These are phyloP conservation scores for Dothistroma pini DNA, from an alignment of 2,329 filamentous ascomycete species.

Conservation along the genomic window DNA sequence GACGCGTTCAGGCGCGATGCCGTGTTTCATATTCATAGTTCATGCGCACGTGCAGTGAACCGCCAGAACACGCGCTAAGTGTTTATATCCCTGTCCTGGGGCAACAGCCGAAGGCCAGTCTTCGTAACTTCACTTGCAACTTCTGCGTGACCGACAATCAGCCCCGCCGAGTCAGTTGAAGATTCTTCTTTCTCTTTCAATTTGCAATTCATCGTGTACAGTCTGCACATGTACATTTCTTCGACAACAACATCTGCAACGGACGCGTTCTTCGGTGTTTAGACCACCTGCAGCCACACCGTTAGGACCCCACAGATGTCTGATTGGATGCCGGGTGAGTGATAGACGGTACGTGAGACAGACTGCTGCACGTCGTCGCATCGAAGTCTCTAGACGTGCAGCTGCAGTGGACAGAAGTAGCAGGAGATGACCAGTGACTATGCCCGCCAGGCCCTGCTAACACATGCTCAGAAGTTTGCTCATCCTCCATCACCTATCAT, in stretches of 20 bases:
- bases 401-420: neutral
- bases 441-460: slow-evolving; percentile 7
- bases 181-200: neutral
- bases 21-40: neutral
- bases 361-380: neutral
- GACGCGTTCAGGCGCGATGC: neutral
- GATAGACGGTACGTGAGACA: slow-evolving; percentile 3
- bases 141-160: neutral
- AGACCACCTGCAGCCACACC: neutral
- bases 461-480: slow-evolving; percentile 2
- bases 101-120: neutral
- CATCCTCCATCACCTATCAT: slow-evolving; percentile 10
- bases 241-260: neutral
- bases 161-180: neutral
- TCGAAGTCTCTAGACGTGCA: neutral
- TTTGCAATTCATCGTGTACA: neutral
- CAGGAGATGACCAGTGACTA: slow-evolving; percentile 7
- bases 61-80: too few relatives aligned
- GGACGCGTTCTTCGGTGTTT: neutral
- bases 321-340: neutral
- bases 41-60: neutral
- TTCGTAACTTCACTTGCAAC: neutral
- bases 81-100: neutral
- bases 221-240: neutral
- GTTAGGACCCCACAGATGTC: neutral